Conservation (phyloP, 2,329 filamentous ascomycete species). For the Fonsecaea pedrosoi region DNA sequence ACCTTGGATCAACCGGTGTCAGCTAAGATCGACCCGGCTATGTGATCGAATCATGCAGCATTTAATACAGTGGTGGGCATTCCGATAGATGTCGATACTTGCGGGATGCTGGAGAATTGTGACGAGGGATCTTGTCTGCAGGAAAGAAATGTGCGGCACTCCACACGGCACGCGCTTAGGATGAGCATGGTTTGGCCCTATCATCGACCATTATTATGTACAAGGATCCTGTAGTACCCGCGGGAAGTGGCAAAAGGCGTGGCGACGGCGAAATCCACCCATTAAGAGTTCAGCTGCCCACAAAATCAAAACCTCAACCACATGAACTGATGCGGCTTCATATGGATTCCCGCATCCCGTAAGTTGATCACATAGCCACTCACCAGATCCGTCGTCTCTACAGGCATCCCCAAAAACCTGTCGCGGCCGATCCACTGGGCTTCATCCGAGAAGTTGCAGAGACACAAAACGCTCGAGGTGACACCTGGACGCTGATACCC, state of each 20-base stretch:
- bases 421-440: conserved; percentile 37
- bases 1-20: neutral
- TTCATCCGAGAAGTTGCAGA: conserved; percentile 39
- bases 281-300: no score
- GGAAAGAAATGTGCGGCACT: neutral
- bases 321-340: conserved; percentile 37
- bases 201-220: neutral
- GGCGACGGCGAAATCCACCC: no score
- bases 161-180: neutral
- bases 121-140: neutral
- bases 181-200: neutral
- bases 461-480: conserved; percentile 33
- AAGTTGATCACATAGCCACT: conserved; percentile 35
- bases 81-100: neutral
- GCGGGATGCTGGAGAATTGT: neutral
- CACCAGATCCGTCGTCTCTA: conserved; percentile 33
- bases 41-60: neutral
- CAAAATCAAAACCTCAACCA: conserved; percentile 33
- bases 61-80: neutral
- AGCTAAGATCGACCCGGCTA: neutral
- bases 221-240: neutral
- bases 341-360: conserved; percentile 35
- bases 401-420: conserved; percentile 37
- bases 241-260: neutral
- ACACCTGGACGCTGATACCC: conserved; percentile 37